These are phyloP conservation scores for Xylaria nigripes DNA, from an alignment of 495 filamentous ascomycete species.

Conservation along the genomic window DNA sequence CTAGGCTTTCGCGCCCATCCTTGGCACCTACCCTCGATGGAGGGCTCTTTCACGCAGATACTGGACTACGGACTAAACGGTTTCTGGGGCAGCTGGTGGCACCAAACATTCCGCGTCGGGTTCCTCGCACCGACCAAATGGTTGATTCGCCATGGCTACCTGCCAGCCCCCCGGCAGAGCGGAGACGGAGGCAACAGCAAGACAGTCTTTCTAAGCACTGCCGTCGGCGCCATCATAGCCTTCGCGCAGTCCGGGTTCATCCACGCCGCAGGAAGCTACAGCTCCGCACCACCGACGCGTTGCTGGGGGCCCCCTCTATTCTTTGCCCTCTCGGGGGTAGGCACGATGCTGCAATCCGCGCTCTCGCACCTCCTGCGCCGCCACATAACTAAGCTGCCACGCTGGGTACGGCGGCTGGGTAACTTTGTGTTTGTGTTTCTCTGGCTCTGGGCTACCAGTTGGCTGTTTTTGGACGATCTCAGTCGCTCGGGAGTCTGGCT, in stretches of 20 bases:
- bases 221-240: constrained; percentile 33
- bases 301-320: constrained; percentile 36
- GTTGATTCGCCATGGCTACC: constrained; percentile 36
- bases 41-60: constrained; percentile 49
- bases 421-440: constrained; percentile 46
- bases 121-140: constrained; percentile 53
- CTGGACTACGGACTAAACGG: constrained; percentile 62
- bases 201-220: not conserved
- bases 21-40: constrained; percentile 59
- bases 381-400: constrained; percentile 25
- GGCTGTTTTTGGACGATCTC: constrained; percentile 54
- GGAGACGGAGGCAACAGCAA: not conserved
- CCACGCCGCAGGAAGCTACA: constrained; percentile 52
- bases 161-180: not conserved
- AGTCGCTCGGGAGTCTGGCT: constrained; percentile 53
- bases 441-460: constrained; percentile 53
- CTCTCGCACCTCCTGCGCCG: not conserved
- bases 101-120: constrained; percentile 71
- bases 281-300: constrained; percentile 37
- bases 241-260: constrained; percentile 54
- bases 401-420: constrained; percentile 30
- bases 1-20: constrained; percentile 43
- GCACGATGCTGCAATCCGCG: constrained; percentile 42
- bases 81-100: constrained; percentile 82
- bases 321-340: constrained; percentile 51